These are phyloP conservation scores for Cytospora mali DNA, from an alignment of 2,329 filamentous ascomycete genomes.

Conservation along the genomic window DNA sequence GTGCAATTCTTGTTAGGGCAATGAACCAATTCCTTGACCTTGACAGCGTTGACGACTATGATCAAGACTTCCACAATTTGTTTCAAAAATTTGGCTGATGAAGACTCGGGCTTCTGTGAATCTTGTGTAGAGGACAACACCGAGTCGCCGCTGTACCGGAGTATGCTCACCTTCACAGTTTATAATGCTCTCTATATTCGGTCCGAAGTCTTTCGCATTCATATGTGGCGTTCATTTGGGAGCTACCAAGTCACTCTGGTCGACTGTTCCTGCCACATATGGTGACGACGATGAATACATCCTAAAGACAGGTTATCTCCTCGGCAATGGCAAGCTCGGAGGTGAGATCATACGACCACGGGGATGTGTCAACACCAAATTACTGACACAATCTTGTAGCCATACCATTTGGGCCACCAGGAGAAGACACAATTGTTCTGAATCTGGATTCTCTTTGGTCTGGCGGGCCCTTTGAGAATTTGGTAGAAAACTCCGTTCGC, in stretches of 20 bases:
- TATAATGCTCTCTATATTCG: neutral
- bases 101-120: no score
- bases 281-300: constrained; percentile 23
- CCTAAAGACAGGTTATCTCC: constrained; percentile 44
- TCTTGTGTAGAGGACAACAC: no score
- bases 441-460: constrained; percentile 55
- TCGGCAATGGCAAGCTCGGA: constrained; percentile 53
- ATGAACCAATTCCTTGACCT: no score
- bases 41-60: no score
- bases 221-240: neutral
- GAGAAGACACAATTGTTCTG: constrained; percentile 45
- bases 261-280: constrained; percentile 19
- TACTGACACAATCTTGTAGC: constrained; percentile 31
- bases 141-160: no score
- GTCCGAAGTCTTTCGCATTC: neutral
- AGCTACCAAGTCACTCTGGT: constrained; percentile 21
- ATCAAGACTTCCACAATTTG: no score
- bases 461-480: constrained; percentile 50
- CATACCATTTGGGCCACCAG: constrained; percentile 47
- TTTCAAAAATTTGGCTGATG: no score
- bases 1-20: no score
- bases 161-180: no score
- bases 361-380: neutral
- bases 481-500: constrained; percentile 16
- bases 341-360: constrained; percentile 33